Base-by-base conservation (phyloP, 2,329 filamentous ascomycete species). In the Chrysosphaeria jannelii region DNA sequence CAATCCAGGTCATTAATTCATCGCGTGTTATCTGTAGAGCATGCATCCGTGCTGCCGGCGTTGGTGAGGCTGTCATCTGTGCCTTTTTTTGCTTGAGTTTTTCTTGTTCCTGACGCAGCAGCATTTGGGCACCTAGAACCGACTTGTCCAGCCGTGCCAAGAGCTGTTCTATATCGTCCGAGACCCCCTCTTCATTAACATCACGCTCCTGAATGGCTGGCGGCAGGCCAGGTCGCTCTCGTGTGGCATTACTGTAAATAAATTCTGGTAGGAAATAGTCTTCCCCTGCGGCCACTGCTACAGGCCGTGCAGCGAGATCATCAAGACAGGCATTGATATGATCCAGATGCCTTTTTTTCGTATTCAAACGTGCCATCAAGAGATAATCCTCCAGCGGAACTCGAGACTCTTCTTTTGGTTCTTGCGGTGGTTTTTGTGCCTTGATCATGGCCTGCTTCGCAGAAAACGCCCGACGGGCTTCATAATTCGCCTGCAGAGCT, bases 1-100 rank as follows among this genome's bases (percentile, higher is more conserved):
- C 63, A 27, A 69, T 65, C 63, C 63, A 69, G 27, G 41, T 47
- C 28, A 69, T 67, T 23, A 69, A 47, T 29, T 59, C 56, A 24
- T 54, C 52, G 10, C 64, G 50, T 8, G 62, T 57, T 6, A 43
- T 43, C 20, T 48, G 50, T 7, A 69, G 41, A 9, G 63, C 63
- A 22, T 49, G 44, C 3, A 61, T 31, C 29, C 38, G 32, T 18
- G 9, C 41, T 37, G 8, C 36, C 10, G 22, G n/a, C 5, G 8
- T 16, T 4, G 27, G 10, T 10, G 27, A 13, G 12, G 5, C 10
- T 3, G 13, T 13, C 5, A 13, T 27, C n/a, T n/a, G n/a, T n/a
- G n/a, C n/a, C n/a, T n/a, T n/a, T n/a, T n/a, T n/a, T n/a, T n/a
- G n/a, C n/a, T n/a, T n/a, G n/a, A n/a, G n/a, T n/a, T n/a, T n/a